These are phyloP conservation scores for Cyclotella sp. DNA, from an alignment of 108 stramenopile genomes.

Conservation along the genomic window DNA sequence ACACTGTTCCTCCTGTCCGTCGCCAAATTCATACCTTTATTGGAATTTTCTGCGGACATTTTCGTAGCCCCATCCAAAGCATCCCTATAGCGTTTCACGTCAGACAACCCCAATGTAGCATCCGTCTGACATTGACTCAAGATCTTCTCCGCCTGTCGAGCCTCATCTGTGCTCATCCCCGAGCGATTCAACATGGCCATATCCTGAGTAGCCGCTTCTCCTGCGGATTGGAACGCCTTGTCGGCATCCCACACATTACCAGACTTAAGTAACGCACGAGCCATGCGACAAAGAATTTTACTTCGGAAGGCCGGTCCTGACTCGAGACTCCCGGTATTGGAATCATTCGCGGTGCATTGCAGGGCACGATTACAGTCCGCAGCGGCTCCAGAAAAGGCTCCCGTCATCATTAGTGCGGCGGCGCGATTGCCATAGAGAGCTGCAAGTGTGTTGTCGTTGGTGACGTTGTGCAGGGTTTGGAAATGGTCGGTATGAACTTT, in stretches of 20 bases:
- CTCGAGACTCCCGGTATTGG: conserved; percentile 41
- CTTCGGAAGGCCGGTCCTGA: conserved; percentile 56
- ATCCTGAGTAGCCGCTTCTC: conserved; percentile 29
- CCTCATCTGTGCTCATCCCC: conserved; percentile 22
- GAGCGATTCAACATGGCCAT: conserved; percentile 6
- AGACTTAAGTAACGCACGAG: conserved; percentile 62
- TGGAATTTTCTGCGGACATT: conserved; percentile 22
- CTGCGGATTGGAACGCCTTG: conserved; percentile 55
- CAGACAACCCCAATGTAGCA: conserved; percentile 63
- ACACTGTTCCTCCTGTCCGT: conserved; percentile 48
- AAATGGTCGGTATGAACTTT: conserved; percentile 38
- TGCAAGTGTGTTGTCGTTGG: conserved; percentile 56
- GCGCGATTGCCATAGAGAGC: conserved; percentile 82
- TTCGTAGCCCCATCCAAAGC: conserved; percentile 39
- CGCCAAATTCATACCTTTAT: conserved; percentile 29
- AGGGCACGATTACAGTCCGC: conserved; percentile 70
- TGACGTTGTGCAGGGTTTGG: conserved; percentile 13
- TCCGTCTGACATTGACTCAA: conserved; percentile 69
- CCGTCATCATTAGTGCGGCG: conserved; percentile 80
- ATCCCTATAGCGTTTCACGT: conserved; percentile 58
- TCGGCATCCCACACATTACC: conserved; percentile 68
- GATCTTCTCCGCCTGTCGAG: conserved; percentile 42
- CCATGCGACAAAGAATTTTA: conserved; percentile 74
- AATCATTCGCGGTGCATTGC: conserved; percentile 41
- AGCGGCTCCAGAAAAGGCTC: conserved; percentile 66